Evolutionary conservation across 371 early-diverging fungal species (phyloP).

Genomic region (Sanchytrium tribonematis): DNA sequence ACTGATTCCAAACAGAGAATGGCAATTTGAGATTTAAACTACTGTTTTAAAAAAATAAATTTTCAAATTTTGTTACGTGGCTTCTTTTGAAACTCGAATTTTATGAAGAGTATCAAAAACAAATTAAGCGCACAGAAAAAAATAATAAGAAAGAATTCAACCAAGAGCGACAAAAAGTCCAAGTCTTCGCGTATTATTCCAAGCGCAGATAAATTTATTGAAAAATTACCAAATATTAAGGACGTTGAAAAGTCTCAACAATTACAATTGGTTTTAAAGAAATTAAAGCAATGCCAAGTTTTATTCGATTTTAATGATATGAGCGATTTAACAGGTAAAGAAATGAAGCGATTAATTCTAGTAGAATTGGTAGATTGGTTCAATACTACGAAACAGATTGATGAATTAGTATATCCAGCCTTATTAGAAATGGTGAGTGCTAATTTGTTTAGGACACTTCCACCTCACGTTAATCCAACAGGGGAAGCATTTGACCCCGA

Average conservation of each 20-base stretch:
- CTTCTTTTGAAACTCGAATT: no score
- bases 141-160: background rate
- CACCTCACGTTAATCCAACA: slow-evolving; percentile 59
- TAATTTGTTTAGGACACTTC: slow-evolving; percentile 75
- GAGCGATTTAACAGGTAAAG: slow-evolving; percentile 60
- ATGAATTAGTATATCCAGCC: slow-evolving; percentile 54
- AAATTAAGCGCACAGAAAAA: background rate
- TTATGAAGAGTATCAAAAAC: background rate
- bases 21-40: no score
- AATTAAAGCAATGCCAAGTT: slow-evolving; percentile 57
- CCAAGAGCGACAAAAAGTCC: background rate
- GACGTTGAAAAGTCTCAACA: slow-evolving; percentile 38
- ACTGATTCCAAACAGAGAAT: no score
- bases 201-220: background rate
- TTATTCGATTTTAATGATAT: slow-evolving; percentile 77
- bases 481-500: slow-evolving; percentile 90
- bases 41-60: no score
- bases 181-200: background rate
- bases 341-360: slow-evolving; percentile 63
- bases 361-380: slow-evolving; percentile 74
- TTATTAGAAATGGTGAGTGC: slow-evolving; percentile 56
- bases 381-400: slow-evolving; percentile 45
- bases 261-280: slow-evolving; percentile 48
- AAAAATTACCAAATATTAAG: slow-evolving; percentile 6
- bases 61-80: no score